Evolutionary conservation across 2,329 filamentous ascomycete species (phyloP).

Genomic region (Calonectria hongkongensis): DNA sequence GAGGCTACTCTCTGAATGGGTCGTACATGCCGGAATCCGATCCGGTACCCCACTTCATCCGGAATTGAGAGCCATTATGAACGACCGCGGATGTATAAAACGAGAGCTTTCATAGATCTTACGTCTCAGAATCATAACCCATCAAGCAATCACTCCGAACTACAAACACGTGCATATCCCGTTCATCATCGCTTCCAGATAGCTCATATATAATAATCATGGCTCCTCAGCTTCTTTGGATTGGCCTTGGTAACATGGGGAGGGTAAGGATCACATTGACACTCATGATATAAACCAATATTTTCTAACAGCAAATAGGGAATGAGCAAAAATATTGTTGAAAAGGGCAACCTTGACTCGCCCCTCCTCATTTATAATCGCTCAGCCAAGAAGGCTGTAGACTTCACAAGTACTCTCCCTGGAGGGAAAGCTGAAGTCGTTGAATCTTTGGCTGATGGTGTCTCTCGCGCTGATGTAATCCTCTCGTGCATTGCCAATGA

Average conservation of each 20-base stretch:
- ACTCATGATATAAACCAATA: background rate
- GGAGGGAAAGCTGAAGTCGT: slow-evolving; percentile 78
- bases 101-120: background rate
- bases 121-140: background rate
- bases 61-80: slow-evolving; percentile 10
- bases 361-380: slow-evolving; percentile 90
- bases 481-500: slow-evolving; percentile 90
- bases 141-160: background rate
- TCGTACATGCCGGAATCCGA: slow-evolving; percentile 29
- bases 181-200: background rate
- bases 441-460: slow-evolving; percentile 78
- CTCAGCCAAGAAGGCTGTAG: slow-evolving; percentile 78
- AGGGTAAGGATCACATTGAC: slow-evolving; percentile 70
- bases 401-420: slow-evolving; percentile 77
- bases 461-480: slow-evolving; percentile 83
- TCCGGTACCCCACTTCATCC: slow-evolving; percentile 19
- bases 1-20: slow-evolving; percentile 9
- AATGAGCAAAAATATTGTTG: slow-evolving; percentile 88
- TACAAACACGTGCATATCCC: background rate
- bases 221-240: slow-evolving; percentile 81
- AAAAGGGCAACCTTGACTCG: slow-evolving; percentile 82
- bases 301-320: slow-evolving; percentile 69
- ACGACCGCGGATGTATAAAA: slow-evolving; percentile 22
- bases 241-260: slow-evolving; percentile 93
- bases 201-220: slow-evolving; percentile 57